Percentiles rank a stretch among this genome's conserved stretches.
phyloP scores from a whole-genome alignment of 441 rosid species.

The Geranium incanum region DNA sequence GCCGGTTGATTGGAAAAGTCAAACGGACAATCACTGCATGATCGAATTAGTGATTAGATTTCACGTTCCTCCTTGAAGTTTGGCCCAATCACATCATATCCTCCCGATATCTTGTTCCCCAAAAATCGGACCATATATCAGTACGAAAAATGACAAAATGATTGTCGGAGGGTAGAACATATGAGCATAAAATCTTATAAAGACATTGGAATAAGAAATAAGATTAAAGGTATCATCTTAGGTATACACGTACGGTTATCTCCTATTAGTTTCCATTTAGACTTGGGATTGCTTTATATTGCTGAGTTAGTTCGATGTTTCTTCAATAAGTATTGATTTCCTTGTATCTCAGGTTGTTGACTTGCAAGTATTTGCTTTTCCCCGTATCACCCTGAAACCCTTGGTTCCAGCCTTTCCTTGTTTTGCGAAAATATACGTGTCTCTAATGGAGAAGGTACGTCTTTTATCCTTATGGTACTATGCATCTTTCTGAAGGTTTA shows the following conservation, averaged over 20 bases:
- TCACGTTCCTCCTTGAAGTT: neutral
- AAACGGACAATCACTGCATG: too few relatives aligned
- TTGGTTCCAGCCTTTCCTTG: constrained; percentile 51
- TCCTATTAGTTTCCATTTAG: neutral
- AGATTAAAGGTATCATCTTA: neutral
- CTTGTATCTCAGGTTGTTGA: constrained; percentile 42
- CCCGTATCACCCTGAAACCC: constrained; percentile 56
- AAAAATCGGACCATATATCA: neutral
- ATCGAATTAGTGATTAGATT: neutral
- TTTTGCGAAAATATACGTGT: constrained; percentile 49
- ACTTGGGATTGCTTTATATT: neutral
- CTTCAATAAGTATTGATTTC: constrained; percentile 19
- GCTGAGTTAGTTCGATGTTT: neutral
- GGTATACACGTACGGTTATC: neutral
- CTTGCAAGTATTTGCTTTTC: constrained; percentile 52
- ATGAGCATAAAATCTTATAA: neutral
- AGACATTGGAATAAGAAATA: neutral
- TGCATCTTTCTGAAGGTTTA: neutral
- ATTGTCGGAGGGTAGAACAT: neutral
- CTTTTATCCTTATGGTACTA: neutral
- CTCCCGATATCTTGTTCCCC: neutral
- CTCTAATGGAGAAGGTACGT: constrained; percentile 54
- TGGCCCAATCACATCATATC: neutral
- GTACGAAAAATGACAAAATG: neutral
- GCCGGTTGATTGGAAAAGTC: neutral